phyloP scores from a whole-genome alignment of 2,329 filamentous ascomycete species.

The Ophiocordyceps camponoti-leonardi region DNA sequence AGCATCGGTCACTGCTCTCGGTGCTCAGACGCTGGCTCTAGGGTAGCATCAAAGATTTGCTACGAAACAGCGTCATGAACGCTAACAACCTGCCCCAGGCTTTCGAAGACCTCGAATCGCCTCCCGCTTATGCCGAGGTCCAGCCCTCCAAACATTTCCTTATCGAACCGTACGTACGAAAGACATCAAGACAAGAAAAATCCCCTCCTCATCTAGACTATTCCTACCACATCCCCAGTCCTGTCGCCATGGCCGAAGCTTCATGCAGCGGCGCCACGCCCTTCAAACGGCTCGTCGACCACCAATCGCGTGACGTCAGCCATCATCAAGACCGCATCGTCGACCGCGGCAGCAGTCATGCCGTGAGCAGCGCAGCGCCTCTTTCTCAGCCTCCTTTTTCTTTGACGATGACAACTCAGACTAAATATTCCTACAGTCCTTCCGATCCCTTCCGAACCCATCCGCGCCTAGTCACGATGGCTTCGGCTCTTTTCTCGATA shows the following conservation, averaged over 20 bases:
- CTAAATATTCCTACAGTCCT: slow-evolving; percentile 9
- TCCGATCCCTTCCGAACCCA: slow-evolving; percentile 14
- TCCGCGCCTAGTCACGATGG: slow-evolving; percentile 11
- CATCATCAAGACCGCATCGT: slow-evolving; percentile 23
- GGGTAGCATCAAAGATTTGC: not conserved
- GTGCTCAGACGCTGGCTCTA: not conserved
- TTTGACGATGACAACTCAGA: not conserved
- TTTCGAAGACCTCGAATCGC: no score
- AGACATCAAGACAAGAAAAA: no score
- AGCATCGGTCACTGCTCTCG: not conserved
- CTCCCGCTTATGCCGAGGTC: not conserved
- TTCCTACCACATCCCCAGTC: not conserved
- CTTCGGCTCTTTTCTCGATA: slow-evolving; percentile 19
- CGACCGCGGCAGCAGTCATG: slow-evolving; percentile 10
- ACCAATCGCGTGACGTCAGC: slow-evolving; percentile 22
- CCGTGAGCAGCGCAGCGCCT: slow-evolving; percentile 11
- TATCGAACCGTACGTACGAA: no score
- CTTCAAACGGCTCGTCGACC: slow-evolving; percentile 24
- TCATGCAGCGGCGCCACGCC: slow-evolving; percentile 24
- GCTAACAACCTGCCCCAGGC: no score
- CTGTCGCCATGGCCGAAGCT: slow-evolving; percentile 19
- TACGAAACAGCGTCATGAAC: no score
- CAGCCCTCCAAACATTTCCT: not conserved
- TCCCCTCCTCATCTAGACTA: no score
- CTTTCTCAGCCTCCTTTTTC: no score